A percentile compares a stretch with the other conserved stretches of the same genome.
Evolutionary conservation across 2,329 filamentous ascomycete genomes (phyloP).

Genomic region (Alternaria sp.): DNA sequence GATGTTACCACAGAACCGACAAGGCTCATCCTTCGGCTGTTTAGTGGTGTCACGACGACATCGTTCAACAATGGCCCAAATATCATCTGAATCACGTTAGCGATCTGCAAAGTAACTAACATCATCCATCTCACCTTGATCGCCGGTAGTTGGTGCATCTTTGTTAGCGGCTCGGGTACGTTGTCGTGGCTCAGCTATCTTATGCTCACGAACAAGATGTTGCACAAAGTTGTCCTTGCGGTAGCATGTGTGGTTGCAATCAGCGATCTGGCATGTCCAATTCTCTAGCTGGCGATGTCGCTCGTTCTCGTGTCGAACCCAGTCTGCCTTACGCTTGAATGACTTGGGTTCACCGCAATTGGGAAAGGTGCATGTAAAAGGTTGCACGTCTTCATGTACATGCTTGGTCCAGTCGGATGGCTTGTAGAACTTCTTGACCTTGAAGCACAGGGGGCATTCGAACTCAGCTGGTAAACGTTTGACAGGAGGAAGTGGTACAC

Average conservation of each 20-base stretch:
- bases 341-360: constrained; percentile 85
- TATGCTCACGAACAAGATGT: constrained; percentile 91
- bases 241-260: constrained; percentile 84
- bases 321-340: constrained; percentile 95
- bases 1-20: constrained; percentile 83
- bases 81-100: constrained; percentile 60
- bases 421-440: constrained; percentile 84
- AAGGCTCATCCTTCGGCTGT: constrained; percentile 78
- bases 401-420: constrained; percentile 98
- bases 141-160: constrained; percentile 34
- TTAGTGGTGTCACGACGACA: constrained; percentile 76
- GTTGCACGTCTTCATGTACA: constrained; percentile 91
- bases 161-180: constrained; percentile 64
- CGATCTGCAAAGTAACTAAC: not conserved
- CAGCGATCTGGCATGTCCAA: constrained; percentile 85
- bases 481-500: constrained; percentile 84
- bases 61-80: constrained; percentile 79
- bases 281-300: constrained; percentile 88
- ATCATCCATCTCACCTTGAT: constrained; percentile 34
- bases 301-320: constrained; percentile 94
- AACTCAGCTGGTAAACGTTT: constrained; percentile 82
- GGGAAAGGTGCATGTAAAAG: constrained; percentile 91
- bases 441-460: constrained; percentile 88
- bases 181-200: constrained; percentile 80
- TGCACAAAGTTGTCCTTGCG: constrained; percentile 93